Base-by-base conservation (phyloP, 2,329 filamentous ascomycete genomes). In the Diplocarpon mali region DNA sequence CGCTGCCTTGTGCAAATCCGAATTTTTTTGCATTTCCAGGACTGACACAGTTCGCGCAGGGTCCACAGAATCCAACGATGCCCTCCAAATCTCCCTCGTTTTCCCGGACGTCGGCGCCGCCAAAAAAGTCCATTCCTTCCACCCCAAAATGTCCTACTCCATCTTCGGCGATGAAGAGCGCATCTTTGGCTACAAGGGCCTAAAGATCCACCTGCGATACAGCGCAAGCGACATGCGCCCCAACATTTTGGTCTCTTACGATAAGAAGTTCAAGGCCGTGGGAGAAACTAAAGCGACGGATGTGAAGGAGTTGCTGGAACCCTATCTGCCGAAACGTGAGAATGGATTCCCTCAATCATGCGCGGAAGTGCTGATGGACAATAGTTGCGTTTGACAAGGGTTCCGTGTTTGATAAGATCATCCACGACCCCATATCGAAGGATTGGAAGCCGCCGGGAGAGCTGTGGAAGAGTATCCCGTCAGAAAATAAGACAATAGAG, bases 121-220 rank as follows among this genome's bases (percentile, higher is more conserved):
- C 40, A 76, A 75, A 56, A 75, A 72, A 28, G 67, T 82, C 54
- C 72, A 75, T 20, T 74, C 76, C 24, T 96, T 98, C 64, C 73
- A 85, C 49, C 93, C 92, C 0, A 76, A 77, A 59, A 93, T 89
- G 63, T 95, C 90, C 14, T 95, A 96, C 64, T 71, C 86, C 1
- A 83, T 98, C 52, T 95, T 96, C 56, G 87, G 87, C 58, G 83
- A 96, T n/a, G 82, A 92, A 8, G 88, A 98, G 64, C 76, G 74
- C 27, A 90, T 96, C 52, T 89, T 94, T 57, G 90, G 90, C 31
- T 95, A 95, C 69, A 81, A 87, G 61, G 78, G 79, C 43, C 73
- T 95, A 44, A 78, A 78, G 52, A 81, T 96, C 60, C 76, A 78
- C 51, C 67, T 96, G 44, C 78, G 78, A 50, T 81, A 71, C 55